A percentile compares a stretch with the other conserved stretches of the same genome.
These are phyloP conservation scores for Aspergillus glaucus DNA, from an alignment of 2,329 filamentous ascomycete species.

Conservation along the genomic window DNA sequence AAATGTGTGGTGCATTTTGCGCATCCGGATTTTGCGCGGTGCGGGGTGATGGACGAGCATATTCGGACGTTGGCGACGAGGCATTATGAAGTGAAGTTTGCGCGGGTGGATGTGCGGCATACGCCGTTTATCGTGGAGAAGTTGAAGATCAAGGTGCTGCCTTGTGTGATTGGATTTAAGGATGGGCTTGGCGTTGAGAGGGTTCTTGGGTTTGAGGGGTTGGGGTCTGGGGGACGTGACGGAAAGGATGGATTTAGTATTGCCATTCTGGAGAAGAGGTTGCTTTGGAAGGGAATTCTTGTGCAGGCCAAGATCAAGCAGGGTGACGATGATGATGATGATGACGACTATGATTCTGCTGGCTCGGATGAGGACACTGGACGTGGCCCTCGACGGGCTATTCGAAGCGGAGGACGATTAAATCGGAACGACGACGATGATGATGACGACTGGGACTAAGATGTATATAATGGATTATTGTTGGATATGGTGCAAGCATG, in stretches of 20 bases:
- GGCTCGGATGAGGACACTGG: slow-evolving; percentile 14
- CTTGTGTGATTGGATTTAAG: slow-evolving; percentile 45
- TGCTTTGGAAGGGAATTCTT: slow-evolving; percentile 36
- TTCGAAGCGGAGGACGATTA: slow-evolving; percentile 26
- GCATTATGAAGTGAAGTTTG: slow-evolving; percentile 40
- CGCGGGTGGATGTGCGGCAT: slow-evolving; percentile 40
- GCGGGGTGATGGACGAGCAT: slow-evolving; percentile 56
- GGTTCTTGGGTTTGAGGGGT: slow-evolving; percentile 44
- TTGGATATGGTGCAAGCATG: too few relatives aligned
- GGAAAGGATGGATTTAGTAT: slow-evolving; percentile 36
- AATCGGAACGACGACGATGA: slow-evolving; percentile 26
- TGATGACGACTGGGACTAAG: slow-evolving; percentile 22
- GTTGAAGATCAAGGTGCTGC: slow-evolving; percentile 40
- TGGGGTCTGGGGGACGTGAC: slow-evolving; percentile 33
- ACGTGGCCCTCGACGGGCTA: slow-evolving; percentile 14
- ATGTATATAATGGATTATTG: background rate
- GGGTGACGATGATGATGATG: slow-evolving; percentile 18
- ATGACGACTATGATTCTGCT: slow-evolving; percentile 18
- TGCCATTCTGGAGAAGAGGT: slow-evolving; percentile 35
- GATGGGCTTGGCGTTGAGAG: slow-evolving; percentile 41
- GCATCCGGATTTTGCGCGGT: slow-evolving; percentile 58
- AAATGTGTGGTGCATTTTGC: slow-evolving; percentile 58
- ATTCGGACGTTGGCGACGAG: slow-evolving; percentile 40
- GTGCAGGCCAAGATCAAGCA: slow-evolving; percentile 26
- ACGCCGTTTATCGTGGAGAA: slow-evolving; percentile 45